Percentiles rank a stretch among this genome's conserved stretches.
Conservation (phyloP, 163 green algal species). For the Scenedesmus sp. region DNA sequence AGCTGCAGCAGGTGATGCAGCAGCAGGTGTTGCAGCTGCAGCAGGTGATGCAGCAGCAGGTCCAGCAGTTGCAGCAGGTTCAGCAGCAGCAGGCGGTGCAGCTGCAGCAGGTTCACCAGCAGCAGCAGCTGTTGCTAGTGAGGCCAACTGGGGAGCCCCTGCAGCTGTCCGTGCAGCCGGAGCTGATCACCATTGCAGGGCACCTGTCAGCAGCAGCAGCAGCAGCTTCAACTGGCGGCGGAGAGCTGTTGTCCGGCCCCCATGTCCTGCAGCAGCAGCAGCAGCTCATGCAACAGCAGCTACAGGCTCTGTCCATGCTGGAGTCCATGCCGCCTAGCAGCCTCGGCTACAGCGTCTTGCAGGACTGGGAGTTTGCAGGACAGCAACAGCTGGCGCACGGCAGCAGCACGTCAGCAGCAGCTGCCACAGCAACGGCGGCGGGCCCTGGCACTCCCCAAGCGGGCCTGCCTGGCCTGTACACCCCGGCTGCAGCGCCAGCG, state of each 20-base stretch:
- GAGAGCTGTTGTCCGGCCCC: neutral
- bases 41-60: neutral
- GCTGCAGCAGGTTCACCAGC: neutral
- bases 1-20: neutral
- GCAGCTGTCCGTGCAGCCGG: conserved; percentile 32
- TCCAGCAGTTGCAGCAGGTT: neutral
- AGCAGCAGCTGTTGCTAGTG: neutral
- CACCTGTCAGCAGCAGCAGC: conserved; percentile 1
- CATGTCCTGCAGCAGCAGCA: neutral
- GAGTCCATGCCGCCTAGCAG: neutral
- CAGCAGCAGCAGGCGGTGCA: neutral
- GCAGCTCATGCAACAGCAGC: neutral
- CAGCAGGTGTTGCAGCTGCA: neutral
- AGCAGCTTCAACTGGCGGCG: neutral
- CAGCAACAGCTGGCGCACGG: neutral
- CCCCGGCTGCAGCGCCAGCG: neutral
- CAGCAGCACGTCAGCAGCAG: neutral
- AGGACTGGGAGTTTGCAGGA: neutral
- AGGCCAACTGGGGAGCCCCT: neutral
- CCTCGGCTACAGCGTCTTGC: neutral
- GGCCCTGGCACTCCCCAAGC: neutral
- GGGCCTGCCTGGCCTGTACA: neutral
- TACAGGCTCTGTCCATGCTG: neutral
- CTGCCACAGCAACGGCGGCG: neutral
- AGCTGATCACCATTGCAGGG: neutral